Evolutionary conservation across 768 basidiomycete species (phyloP).

Genomic region (Leucocoprinus leucothites): DNA sequence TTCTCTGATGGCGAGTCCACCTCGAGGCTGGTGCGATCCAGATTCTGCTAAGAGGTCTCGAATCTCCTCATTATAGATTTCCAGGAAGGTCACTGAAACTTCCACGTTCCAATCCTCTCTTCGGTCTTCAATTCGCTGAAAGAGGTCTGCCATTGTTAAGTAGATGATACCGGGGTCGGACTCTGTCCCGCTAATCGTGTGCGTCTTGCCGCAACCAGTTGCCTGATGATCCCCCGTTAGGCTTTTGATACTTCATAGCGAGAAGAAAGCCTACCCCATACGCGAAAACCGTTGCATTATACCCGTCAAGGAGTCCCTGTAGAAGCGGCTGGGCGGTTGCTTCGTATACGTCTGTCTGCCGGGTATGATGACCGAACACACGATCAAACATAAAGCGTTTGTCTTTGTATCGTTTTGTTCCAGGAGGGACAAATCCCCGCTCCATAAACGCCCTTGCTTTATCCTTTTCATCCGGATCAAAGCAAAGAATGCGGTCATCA

Average conservation of each 20-base stretch:
- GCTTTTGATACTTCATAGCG: background rate
- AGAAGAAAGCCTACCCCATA: constrained; percentile 74
- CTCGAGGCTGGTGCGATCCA: constrained; percentile 58
- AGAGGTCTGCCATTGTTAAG: constrained; percentile 95
- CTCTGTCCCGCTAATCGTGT: constrained; percentile 94
- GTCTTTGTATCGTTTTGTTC: constrained; percentile 94
- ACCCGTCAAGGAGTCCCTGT: constrained; percentile 85
- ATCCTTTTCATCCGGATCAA: constrained; percentile 93
- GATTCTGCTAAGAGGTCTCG: constrained; percentile 88
- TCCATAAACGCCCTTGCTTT: constrained; percentile 76
- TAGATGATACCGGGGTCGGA: constrained; percentile 92
- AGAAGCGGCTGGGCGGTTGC: constrained; percentile 84
- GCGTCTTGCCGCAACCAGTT: constrained; percentile 99
- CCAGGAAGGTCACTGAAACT: constrained; percentile 92
- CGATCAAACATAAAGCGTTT: constrained; percentile 96
- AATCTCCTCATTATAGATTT: constrained; percentile 99
- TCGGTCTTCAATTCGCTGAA: constrained; percentile 86
- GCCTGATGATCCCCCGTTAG: constrained; percentile 51
- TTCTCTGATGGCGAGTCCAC: constrained; percentile 91
- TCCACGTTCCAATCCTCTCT: constrained; percentile 83
- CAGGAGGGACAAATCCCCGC: constrained; percentile 79
- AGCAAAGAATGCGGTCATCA: constrained; percentile 93
- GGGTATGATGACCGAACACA: constrained; percentile 80
- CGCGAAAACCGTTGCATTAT: constrained; percentile 96
- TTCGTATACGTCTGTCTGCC: constrained; percentile 86